phyloP scores from a whole-genome alignment of 805 yeast genomes.

The Scheffersomyces amazonensis region DNA sequence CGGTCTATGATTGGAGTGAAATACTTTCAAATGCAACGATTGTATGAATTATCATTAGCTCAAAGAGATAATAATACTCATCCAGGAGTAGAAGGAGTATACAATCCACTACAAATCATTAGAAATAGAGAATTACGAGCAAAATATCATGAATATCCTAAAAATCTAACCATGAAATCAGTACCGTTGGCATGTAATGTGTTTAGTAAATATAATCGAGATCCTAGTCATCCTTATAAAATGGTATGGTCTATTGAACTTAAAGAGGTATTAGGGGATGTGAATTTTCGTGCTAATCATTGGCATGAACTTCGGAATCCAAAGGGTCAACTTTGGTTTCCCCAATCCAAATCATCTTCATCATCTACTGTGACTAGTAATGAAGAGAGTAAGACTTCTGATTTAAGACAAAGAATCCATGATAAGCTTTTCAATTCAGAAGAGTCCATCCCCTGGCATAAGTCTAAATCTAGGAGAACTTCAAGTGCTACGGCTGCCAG shows the following conservation, averaged over 20 bases:
- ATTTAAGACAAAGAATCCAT: constrained; percentile 19
- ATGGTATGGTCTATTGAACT: constrained; percentile 65
- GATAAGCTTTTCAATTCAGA: constrained; percentile 29
- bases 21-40: constrained; percentile 46
- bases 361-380: neutral
- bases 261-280: constrained; percentile 55
- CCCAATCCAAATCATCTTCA: constrained; percentile 11
- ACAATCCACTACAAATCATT: constrained; percentile 81
- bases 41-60: constrained; percentile 23
- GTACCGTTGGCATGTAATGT: constrained; percentile 66
- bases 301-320: constrained; percentile 50
- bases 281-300: constrained; percentile 54
- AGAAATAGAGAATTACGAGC: constrained; percentile 64
- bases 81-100: constrained; percentile 61
- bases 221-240: constrained; percentile 25
- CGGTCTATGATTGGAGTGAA: constrained; percentile 47
- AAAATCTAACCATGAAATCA: constrained; percentile 41
- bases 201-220: constrained; percentile 41
- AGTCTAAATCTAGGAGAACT: constrained; percentile 3
- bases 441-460: constrained; percentile 4
- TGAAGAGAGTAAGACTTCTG: constrained; percentile 1
- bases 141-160: constrained; percentile 47
- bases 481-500: constrained; percentile 8
- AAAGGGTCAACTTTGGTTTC: constrained; percentile 53
- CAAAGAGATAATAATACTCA: constrained; percentile 20